phyloP scores from a whole-genome alignment of 441 rosid species.

The Erysimum cheiri region DNA sequence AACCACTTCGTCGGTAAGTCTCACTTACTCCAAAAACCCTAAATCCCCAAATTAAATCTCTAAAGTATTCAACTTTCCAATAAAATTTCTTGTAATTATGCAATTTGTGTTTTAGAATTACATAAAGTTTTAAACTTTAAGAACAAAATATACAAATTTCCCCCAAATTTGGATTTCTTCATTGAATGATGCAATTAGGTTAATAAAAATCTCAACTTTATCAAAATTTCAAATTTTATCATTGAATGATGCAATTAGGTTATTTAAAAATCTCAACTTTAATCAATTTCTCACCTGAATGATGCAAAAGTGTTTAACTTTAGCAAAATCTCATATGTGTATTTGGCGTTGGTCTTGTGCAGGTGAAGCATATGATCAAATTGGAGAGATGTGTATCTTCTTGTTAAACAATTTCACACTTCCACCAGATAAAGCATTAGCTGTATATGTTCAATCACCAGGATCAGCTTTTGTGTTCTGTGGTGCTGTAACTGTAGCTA shows the following conservation, averaged over 20 bases:
- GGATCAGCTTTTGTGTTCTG: conserved; percentile 81
- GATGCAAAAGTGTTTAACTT: neutral
- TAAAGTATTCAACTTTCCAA: too few relatives aligned
- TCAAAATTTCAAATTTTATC: too few relatives aligned
- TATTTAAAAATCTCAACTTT: too few relatives aligned
- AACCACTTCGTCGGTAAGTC: conserved; percentile 83
- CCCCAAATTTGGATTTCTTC: neutral
- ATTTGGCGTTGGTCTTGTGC: too few relatives aligned
- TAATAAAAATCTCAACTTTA: conserved; percentile 6
- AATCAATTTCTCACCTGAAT: too few relatives aligned
- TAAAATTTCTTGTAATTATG: too few relatives aligned
- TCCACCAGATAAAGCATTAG: conserved; percentile 88
- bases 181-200: neutral
- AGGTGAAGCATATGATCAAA: conserved; percentile 85
- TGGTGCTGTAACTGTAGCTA: conserved; percentile 78
- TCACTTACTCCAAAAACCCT: neutral
- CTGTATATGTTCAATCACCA: conserved; percentile 88
- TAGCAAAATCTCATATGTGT: neutral
- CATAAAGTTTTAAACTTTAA: neutral
- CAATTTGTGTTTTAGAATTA: too few relatives aligned
- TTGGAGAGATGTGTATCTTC: conserved; percentile 83
- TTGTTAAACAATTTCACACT: conserved; percentile 75
- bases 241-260: too few relatives aligned
- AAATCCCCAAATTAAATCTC: neutral
- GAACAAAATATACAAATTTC: neutral